Evolutionary conservation across 2,329 filamentous ascomycete species (phyloP).

Genomic region (Saccharata proteae): DNA sequence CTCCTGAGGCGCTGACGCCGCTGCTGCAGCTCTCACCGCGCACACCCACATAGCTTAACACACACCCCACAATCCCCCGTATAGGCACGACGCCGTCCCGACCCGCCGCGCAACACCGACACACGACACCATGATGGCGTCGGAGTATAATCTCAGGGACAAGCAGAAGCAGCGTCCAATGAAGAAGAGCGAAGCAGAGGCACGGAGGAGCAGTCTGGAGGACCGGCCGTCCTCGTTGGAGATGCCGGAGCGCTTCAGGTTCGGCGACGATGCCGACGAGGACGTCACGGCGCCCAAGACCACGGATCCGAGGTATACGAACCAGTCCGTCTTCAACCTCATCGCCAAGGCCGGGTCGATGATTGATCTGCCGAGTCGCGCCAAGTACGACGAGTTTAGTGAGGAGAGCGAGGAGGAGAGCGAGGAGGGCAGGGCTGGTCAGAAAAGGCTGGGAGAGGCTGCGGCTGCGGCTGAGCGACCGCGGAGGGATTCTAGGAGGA

Average conservation of each 20-base stretch:
- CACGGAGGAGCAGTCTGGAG: no score
- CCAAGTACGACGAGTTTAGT: constrained; percentile 67
- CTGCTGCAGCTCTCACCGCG: constrained; percentile 4
- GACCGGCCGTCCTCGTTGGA: constrained; percentile 33
- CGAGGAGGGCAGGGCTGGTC: no score
- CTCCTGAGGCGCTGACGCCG: no score
- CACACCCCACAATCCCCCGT: constrained; percentile 5
- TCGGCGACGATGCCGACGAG: constrained; percentile 47
- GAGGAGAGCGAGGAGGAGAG: constrained; percentile 55
- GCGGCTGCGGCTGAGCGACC: background rate
- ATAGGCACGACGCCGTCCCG: background rate
- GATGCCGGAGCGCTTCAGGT: constrained; percentile 45
- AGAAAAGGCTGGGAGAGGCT: no score
- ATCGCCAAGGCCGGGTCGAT: constrained; percentile 78
- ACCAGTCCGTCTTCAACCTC: constrained; percentile 88
- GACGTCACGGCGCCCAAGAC: constrained; percentile 46
- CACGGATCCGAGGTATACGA: constrained; percentile 54
- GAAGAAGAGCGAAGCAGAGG: no score
- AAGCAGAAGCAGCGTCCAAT: no score
- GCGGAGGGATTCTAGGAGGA: background rate
- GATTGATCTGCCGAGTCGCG: constrained; percentile 61
- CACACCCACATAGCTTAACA: constrained; percentile 2
- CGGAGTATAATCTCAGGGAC: no score
- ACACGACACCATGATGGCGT: background rate
- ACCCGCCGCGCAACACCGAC: no score